Evolutionary conservation across 495 filamentous ascomycete genomes (phyloP), one percentile per base, ranked within the genome.

Genomic region (Penicillium pancosmium): DNA sequence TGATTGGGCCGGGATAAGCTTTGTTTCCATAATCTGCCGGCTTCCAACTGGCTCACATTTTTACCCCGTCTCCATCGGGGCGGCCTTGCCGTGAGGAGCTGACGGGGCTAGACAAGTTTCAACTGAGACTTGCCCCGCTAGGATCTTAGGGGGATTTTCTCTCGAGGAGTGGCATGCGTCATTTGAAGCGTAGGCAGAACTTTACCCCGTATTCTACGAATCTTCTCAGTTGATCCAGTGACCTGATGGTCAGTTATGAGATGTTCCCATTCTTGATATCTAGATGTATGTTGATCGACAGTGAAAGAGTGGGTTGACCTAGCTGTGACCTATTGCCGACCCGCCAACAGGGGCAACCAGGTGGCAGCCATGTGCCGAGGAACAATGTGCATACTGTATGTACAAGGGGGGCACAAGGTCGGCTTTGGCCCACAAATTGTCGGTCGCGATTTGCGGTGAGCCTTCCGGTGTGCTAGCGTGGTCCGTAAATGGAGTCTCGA

Each of bases 1-100:
- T 50, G 13, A 66, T 57, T 66, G 65, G 65, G 18, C 27, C 52
- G 0, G 43, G 18, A 46, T 53, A 63, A 62, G 65, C 58, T 65
- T 62, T 38, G 27, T 34, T 38, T 50, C 59, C 57, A 58, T 31
- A 12, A 11, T 52, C 31, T 50, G 38, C 41, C 23, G 18, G 11
- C 46, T n/a, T 23, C 23, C 46, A 19, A 31, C 21, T 48, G 12
- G 46, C 21, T 50, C 12, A n/a, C 19, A 9, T 56, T 52, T 52
- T 48, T 13, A 23, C 23, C 21, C 46, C 46, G 46, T 25, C 46
- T 15, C 46, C 46, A 48, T 48, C 46, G 21, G 21, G 21, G 46
- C 8, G 35, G 18, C 35, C 53, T 27, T 38, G 41, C 44, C 19
- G 36, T 34, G 27, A 21, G 7, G n/a, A 35, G 25, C 60, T 27